Conservation (phyloP, 768 basidiomycete species). For the Naganishia vishniacii region DNA sequence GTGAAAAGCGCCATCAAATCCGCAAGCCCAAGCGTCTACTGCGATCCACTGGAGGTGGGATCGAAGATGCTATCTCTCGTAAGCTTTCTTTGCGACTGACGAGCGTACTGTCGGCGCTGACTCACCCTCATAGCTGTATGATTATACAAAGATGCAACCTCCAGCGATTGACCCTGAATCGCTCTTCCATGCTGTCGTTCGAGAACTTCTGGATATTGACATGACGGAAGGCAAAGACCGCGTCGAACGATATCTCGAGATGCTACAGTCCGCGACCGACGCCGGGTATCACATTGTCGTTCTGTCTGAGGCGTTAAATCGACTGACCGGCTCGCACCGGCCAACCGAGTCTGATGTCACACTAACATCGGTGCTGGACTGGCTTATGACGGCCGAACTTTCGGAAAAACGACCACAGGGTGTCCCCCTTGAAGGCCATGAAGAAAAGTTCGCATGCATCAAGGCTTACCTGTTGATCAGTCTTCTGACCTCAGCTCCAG, state of each 20-base stretch:
- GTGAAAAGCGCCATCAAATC: neutral
- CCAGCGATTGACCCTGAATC: constrained; percentile 12
- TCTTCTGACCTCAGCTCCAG: neutral
- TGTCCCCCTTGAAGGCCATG: neutral
- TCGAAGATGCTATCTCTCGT: constrained; percentile 2
- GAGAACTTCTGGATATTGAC: constrained; percentile 4
- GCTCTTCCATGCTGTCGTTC: neutral
- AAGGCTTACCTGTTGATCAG: constrained; percentile 1
- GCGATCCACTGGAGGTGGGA: neutral
- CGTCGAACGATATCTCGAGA: constrained; percentile 7
- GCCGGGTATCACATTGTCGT: neutral
- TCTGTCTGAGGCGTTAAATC: neutral
- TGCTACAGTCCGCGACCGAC: constrained; percentile 12
- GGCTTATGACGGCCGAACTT: neutral
- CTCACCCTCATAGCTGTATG: neutral
- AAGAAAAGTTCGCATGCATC: constrained; percentile 2
- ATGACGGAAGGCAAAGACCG: constrained; percentile 5
- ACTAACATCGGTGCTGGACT: neutral
- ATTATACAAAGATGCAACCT: neutral
- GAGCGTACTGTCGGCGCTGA: neutral
- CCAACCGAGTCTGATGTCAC: neutral
- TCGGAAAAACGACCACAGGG: neutral
- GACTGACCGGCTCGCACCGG: neutral
- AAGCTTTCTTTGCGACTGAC: neutral
- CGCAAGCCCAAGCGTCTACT: neutral